A percentile compares a stretch with the other conserved stretches of the same genome.
phyloP scores from a whole-genome alignment of 345 rosid genomes.

The Eucalyptus polyanthemos region DNA sequence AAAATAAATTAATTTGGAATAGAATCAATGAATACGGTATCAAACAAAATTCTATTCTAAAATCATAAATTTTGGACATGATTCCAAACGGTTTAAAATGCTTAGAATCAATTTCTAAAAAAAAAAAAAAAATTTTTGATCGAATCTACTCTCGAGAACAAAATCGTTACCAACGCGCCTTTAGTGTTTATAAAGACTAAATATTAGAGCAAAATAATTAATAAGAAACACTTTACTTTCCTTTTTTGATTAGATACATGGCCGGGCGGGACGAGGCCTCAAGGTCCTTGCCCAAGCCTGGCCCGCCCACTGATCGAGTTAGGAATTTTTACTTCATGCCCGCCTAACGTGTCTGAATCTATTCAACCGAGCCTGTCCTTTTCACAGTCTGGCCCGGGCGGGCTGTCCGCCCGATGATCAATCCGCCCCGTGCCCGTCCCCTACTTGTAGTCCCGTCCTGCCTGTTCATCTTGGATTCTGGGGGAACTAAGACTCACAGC shows the following conservation, averaged over 20 bases:
- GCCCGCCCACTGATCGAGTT: background rate
- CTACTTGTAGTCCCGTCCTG: background rate
- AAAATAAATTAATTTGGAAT: too few relatives aligned
- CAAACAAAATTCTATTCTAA: accelerated
- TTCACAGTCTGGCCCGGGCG: background rate
- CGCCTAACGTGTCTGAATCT: background rate
- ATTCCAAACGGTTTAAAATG: accelerated
- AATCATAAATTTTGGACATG: too few relatives aligned
- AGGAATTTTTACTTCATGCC: background rate
- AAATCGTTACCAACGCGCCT: too few relatives aligned
- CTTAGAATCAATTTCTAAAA: accelerated
- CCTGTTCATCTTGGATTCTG: background rate
- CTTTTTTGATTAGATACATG: background rate
- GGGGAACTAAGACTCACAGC: background rate
- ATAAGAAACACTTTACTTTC: background rate
- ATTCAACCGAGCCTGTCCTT: background rate
- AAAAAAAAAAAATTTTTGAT: too few relatives aligned
- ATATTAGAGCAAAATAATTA: background rate
- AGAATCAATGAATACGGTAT: accelerated
- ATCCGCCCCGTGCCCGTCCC: background rate
- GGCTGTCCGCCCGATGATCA: background rate
- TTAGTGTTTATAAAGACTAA: background rate
- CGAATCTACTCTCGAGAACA: accelerated
- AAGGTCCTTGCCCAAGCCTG: background rate
- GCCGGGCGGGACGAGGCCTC: background rate